Conservation (phyloP, 164 flowering plant species). For the Pachysandra terminalis region DNA sequence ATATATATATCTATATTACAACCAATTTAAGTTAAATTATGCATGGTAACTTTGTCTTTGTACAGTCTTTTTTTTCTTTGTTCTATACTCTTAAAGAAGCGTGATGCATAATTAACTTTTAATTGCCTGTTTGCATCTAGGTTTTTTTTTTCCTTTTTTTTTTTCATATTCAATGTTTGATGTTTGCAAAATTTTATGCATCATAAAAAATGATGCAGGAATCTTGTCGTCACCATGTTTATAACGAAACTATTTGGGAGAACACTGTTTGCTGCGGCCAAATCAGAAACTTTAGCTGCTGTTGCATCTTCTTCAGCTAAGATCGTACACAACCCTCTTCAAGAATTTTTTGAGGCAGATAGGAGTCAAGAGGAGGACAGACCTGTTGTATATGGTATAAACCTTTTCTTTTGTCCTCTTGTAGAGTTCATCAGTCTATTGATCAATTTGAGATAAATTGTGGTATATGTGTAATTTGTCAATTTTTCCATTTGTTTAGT, state of each 20-base stretch:
- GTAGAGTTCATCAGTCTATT: not conserved
- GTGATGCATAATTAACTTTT: no score
- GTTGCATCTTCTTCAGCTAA: conserved; percentile 36
- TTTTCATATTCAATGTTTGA: not conserved
- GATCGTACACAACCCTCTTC: conserved; percentile 54
- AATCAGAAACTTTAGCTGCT: conserved; percentile 49
- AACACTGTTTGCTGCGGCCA: conserved; percentile 47
- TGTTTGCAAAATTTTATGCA: not conserved
- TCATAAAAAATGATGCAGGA: not conserved
- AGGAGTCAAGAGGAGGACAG: conserved; percentile 63
- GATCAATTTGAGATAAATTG: not conserved
- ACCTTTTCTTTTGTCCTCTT: conserved; percentile 1
- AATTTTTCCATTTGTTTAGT: not conserved
- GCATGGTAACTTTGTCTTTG: no score
- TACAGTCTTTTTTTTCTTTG: no score
- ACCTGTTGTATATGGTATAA: conserved; percentile 74
- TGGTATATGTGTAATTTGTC: not conserved
- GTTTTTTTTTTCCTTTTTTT: no score
- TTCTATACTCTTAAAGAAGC: no score
- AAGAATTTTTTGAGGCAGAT: conserved; percentile 80
- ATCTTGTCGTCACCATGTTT: conserved; percentile 32
- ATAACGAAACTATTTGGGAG: conserved; percentile 54
- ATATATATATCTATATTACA: no score
- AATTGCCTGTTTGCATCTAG: not conserved
- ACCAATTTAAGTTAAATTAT: no score